A percentile compares a stretch with the other conserved stretches of the same genome.
Evolutionary conservation across 768 basidiomycete genomes (phyloP).

Genomic region (Tulasnella sp.): DNA sequence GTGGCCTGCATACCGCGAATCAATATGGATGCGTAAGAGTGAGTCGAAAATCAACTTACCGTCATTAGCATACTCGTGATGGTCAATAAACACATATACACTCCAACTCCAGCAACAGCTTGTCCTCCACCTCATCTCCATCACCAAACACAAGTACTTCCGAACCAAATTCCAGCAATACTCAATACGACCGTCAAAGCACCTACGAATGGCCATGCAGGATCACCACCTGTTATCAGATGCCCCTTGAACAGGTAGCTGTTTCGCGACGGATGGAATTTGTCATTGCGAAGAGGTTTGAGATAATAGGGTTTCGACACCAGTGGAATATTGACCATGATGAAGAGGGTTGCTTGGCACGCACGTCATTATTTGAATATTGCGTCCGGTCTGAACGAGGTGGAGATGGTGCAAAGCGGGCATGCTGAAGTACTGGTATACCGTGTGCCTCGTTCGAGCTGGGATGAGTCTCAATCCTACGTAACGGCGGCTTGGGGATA

Average conservation of each 20-base stretch:
- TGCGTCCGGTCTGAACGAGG: no score
- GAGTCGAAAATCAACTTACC: no score
- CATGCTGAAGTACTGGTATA: no score
- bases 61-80: conserved; percentile 66
- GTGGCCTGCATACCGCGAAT: conserved; percentile 51
- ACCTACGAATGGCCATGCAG: conserved; percentile 64
- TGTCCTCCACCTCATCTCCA: conserved; percentile 54
- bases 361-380: no score
- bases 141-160: conserved; percentile 79
- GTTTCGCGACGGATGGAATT: conserved; percentile 59
- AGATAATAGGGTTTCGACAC: no score
- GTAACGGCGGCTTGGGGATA: no score
- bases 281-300: conserved; percentile 41
- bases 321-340: no score
- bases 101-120: conserved; percentile 52
- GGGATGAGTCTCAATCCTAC: no score
- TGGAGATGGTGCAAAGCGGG: no score
- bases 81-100: conserved; percentile 47
- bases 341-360: no score
- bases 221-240: conserved; percentile 75
- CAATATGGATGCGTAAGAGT: no score
- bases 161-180: conserved; percentile 73
- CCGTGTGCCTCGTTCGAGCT: no score
- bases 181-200: conserved; percentile 48
- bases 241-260: conserved; percentile 60